Conservation (phyloP, 495 filamentous ascomycete genomes). For the Penicillium psychrofluorescens region DNA sequence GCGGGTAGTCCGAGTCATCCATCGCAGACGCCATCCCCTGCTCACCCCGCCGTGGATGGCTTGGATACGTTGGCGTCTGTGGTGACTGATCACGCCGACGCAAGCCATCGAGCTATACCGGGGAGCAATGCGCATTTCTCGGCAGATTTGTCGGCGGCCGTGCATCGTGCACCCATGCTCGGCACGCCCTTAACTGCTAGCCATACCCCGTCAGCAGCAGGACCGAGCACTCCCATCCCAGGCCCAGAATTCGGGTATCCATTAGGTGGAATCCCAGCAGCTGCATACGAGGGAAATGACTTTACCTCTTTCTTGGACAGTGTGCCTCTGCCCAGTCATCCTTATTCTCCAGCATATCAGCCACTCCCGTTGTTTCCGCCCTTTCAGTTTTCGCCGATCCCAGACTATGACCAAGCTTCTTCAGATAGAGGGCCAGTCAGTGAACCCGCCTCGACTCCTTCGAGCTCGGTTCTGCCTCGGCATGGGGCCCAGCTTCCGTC, state of each 20-base stretch:
- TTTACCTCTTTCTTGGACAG: conserved; percentile 38
- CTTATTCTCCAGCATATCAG: conserved; percentile 33
- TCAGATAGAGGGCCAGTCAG: conserved; percentile 9
- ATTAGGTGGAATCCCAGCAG: conserved; percentile 12
- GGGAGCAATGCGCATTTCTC: conserved; percentile 5
- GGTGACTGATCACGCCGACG: conserved; percentile 17
- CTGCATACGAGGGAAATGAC: conserved; percentile 25
- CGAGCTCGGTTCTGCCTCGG: conserved; percentile 29
- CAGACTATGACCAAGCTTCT: conserved; percentile 20
- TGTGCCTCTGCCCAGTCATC: conserved; percentile 31
- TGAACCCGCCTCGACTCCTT: conserved; percentile 18
- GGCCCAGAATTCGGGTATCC: conserved; percentile 20
- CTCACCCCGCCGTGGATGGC: conserved; percentile 17
- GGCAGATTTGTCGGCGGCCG: conserved; percentile 1
- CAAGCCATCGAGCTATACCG: conserved; percentile 4
- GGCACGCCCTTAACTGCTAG: conserved; percentile 6
- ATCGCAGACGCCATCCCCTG: conserved; percentile 12
- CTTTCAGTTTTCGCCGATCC: conserved; percentile 21
- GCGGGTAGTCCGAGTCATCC: conserved; percentile 8
- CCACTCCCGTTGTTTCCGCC: conserved; percentile 32
- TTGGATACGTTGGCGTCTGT: conserved; percentile 30
- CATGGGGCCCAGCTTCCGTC: conserved; percentile 35
- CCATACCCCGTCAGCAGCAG: conserved; percentile 9
- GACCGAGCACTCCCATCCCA: conserved; percentile 12
- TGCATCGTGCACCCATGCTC: conserved; percentile 9